Conservation (phyloP, 768 basidiomycete species). For the Tulasnella sp. region DNA sequence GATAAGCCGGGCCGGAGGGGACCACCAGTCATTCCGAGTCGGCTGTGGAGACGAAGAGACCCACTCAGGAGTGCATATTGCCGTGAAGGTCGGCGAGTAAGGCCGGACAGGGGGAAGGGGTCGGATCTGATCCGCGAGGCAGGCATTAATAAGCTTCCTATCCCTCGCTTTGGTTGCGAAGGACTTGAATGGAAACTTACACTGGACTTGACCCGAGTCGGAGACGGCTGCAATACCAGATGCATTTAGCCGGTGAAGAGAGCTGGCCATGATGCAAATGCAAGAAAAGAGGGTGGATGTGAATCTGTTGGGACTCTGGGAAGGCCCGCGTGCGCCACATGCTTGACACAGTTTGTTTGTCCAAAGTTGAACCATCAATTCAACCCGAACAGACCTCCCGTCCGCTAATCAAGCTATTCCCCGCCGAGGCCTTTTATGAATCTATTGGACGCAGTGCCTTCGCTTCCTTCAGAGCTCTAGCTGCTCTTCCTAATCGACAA, state of each 20-base stretch:
- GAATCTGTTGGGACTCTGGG: no score
- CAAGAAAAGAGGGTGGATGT: no score
- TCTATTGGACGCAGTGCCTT: background rate
- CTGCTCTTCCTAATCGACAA: background rate
- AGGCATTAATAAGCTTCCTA: no score
- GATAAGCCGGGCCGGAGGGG: background rate
- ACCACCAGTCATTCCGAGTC: no score
- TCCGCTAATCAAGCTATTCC: background rate
- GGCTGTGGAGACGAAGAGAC: no score
- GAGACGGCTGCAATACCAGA: conserved; percentile 94
- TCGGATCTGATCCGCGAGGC: background rate
- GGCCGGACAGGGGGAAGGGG: no score
- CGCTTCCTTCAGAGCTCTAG: no score
- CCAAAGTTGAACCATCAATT: background rate
- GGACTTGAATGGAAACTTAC: conserved; percentile 37
- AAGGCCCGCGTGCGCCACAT: background rate
- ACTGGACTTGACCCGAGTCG: conserved; percentile 94
- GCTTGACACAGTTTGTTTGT: background rate
- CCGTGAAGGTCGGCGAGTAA: no score
- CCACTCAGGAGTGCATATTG: no score
- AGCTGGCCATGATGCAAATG: conserved; percentile 30
- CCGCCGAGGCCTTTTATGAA: background rate
- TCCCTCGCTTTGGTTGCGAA: background rate
- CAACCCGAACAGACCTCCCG: background rate
- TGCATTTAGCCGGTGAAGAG: conserved; percentile 57